These are phyloP conservation scores for Eleusine indica DNA, from an alignment of 176 grass and related monocot species.

Conservation along the genomic window DNA sequence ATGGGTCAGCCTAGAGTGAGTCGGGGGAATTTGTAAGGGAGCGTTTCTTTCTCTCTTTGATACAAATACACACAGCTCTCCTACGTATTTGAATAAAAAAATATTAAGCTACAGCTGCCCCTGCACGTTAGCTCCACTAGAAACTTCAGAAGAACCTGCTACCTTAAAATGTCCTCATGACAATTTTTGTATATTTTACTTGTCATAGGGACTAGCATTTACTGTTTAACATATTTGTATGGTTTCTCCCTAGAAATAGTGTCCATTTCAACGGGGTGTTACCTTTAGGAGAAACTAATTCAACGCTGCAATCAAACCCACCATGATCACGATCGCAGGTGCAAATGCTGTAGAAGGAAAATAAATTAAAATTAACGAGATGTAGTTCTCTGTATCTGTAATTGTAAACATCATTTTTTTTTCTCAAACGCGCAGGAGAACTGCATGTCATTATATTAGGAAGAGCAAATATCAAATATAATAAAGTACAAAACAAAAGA, in stretches of 20 bases:
- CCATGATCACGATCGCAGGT: slow-evolving; percentile 96
- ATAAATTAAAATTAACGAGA: slow-evolving; percentile 19
- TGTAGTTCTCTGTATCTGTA: neutral
- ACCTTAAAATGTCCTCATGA: slow-evolving; percentile 10
- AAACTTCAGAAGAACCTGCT: neutral
- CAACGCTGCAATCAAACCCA: slow-evolving; percentile 89
- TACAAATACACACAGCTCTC: too few relatives aligned
- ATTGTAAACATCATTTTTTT: too few relatives aligned
- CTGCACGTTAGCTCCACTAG: too few relatives aligned
- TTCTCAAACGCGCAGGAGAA: too few relatives aligned
- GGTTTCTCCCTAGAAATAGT: neutral
- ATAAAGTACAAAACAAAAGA: slow-evolving; percentile 1
- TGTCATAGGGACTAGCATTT: neutral
- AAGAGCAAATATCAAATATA: slow-evolving; percentile 15
- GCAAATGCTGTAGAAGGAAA: slow-evolving; percentile 70
- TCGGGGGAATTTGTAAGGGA: too few relatives aligned
- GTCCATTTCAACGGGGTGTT: neutral
- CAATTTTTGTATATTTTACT: slow-evolving; percentile 15
- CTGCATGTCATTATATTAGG: too few relatives aligned
- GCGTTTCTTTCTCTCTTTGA: too few relatives aligned
- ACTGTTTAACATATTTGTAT: slow-evolving; percentile 2
- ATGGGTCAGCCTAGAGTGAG: too few relatives aligned
- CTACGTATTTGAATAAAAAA: too few relatives aligned
- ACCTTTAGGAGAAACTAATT: slow-evolving; percentile 91
- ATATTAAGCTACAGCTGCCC: neutral